These are phyloP conservation scores for Zasmidium citrigriseum DNA, from an alignment of 2,329 filamentous ascomycete species.

Conservation along the genomic window DNA sequence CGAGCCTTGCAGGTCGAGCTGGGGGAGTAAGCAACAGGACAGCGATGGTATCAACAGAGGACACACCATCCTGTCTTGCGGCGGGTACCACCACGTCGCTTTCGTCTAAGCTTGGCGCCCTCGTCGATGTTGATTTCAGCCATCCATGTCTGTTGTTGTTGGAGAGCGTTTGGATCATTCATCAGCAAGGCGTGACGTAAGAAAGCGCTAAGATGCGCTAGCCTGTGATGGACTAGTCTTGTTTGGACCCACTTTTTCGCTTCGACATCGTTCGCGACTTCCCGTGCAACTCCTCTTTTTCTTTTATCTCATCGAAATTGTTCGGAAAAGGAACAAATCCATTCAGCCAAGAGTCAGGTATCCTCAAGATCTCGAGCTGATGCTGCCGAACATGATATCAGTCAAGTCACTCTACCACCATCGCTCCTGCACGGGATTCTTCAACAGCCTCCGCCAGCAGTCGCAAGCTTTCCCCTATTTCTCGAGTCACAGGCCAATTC, in stretches of 20 bases:
- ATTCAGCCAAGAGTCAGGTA: no score
- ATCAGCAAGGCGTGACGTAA: no score
- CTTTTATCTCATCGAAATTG: no score
- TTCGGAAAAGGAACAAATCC: no score
- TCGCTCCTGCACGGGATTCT: background rate
- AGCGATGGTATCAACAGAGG: background rate
- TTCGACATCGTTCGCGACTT: background rate
- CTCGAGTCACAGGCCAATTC: slow-evolving; percentile 2
- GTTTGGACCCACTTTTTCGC: background rate
- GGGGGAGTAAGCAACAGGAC: background rate
- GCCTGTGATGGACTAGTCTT: background rate
- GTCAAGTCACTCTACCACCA: background rate
- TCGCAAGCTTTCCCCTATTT: background rate
- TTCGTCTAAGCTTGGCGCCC: background rate
- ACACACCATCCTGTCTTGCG: background rate
- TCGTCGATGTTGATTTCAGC: background rate
- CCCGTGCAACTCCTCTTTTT: background rate
- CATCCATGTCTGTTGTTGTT: background rate
- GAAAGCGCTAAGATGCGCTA: background rate
- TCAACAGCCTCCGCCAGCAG: background rate
- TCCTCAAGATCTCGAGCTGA: no score
- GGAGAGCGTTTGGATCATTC: background rate
- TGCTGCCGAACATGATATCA: no score
- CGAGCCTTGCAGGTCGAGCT: background rate
- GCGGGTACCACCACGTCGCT: background rate